Conservation (phyloP, 2,329 filamentous ascomycete species). For the Alternaria burnsii region DNA sequence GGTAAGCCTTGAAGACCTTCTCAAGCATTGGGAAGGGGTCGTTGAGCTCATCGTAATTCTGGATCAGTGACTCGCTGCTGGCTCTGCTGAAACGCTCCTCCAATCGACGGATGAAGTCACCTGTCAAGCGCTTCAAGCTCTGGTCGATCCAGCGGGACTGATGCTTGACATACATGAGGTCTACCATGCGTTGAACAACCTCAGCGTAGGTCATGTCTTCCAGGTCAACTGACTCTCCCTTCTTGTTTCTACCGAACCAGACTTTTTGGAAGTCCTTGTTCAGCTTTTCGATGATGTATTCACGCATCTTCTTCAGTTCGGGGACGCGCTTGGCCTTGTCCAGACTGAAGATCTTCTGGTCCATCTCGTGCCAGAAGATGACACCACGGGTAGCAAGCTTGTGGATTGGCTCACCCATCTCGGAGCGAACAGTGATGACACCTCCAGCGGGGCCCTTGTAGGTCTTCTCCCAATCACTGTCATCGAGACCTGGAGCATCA, state of each 20-base stretch:
- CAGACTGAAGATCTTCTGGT: constrained; percentile 95
- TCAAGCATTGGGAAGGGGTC: constrained; percentile 81
- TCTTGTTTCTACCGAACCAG: constrained; percentile 58
- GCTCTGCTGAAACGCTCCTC: constrained; percentile 93
- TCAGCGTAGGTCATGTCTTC: constrained; percentile 60
- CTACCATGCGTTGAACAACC: constrained; percentile 56
- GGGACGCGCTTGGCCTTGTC: constrained; percentile 75
- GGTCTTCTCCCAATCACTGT: constrained; percentile 57
- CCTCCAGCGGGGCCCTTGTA: constrained; percentile 80
- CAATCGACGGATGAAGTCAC: constrained; percentile 94
- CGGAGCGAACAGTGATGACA: constrained; percentile 94
- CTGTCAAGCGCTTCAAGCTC: constrained; percentile 82
- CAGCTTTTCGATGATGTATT: constrained; percentile 57
- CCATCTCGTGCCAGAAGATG: constrained; percentile 98
- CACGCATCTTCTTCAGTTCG: constrained; percentile 55
- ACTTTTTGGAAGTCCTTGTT: constrained; percentile 61
- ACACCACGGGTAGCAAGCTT: constrained; percentile 98
- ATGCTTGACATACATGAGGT: constrained; percentile 58
- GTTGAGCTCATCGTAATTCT: constrained; percentile 88
- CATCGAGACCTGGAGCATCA: constrained; percentile 54
- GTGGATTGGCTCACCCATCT: constrained; percentile 99
- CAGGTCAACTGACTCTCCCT: constrained; percentile 55
- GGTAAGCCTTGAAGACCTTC: constrained; percentile 81
- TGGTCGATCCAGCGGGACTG: constrained; percentile 60
- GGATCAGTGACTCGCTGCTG: constrained; percentile 81